A percentile compares a stretch with the other conserved stretches of the same genome.
These are phyloP conservation scores for Tolypocladium album DNA, from an alignment of 2,329 filamentous ascomycete genomes.

Conservation along the genomic window DNA sequence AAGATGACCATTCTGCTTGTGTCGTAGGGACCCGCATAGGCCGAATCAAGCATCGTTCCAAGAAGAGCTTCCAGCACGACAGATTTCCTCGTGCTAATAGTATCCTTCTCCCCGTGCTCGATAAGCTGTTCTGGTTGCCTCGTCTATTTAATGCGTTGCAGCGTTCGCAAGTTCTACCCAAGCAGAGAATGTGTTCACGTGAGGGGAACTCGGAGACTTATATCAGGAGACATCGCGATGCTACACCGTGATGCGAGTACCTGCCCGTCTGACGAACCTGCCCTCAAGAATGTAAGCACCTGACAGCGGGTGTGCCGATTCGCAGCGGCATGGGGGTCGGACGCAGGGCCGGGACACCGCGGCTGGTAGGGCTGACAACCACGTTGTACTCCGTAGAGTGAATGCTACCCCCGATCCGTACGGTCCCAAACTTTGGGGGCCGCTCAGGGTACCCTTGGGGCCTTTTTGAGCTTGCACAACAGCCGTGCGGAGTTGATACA, in stretches of 20 bases:
- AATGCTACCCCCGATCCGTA: not conserved
- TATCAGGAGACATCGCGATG: not conserved
- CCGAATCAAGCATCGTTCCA: not conserved
- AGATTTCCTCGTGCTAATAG: not conserved
- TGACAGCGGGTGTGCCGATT: not conserved
- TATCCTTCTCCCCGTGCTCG: not conserved
- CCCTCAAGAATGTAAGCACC: not conserved
- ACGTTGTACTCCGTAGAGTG: not conserved
- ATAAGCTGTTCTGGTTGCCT: not conserved
- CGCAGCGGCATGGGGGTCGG: not conserved
- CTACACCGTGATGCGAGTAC: not conserved
- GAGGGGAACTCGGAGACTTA: not conserved
- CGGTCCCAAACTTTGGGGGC: not conserved
- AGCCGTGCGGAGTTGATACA: not conserved
- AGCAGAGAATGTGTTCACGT: not conserved
- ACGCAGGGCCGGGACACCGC: not conserved
- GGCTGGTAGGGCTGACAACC: constrained; percentile 3
- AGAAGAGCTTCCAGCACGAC: not conserved
- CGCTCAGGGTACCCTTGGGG: not conserved
- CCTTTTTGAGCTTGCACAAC: not conserved
- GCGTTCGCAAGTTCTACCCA: not conserved
- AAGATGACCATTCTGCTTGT: not conserved
- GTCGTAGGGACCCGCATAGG: not conserved
- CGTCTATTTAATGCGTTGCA: not conserved
- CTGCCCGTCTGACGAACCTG: not conserved